These are phyloP conservation scores for Puccinia novopanici DNA, from an alignment of 1,284 basidiomycete species.

Conservation along the genomic window DNA sequence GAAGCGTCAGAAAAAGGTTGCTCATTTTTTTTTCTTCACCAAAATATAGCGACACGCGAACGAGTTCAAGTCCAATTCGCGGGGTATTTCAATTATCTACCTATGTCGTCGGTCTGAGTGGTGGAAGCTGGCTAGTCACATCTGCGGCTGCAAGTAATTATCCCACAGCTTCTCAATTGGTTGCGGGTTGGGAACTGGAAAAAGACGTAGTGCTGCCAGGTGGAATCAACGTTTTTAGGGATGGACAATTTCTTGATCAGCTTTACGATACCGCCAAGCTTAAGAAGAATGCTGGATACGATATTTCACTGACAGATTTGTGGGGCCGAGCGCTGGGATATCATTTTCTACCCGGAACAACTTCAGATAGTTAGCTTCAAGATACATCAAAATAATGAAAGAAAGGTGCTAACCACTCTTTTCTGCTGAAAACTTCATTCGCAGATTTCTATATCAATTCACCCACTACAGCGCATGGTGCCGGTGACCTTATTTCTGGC, in stretches of 20 bases:
- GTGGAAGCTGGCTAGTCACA: slow-evolving; percentile 35
- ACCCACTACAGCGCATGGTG: slow-evolving; percentile 25
- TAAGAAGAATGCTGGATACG: slow-evolving; percentile 28
- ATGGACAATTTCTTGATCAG: slow-evolving; percentile 6
- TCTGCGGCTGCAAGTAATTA: slow-evolving; percentile 22
- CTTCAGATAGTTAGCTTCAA: slow-evolving; percentile 22
- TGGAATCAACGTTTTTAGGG: slow-evolving; percentile 15
- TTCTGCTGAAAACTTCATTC: background rate
- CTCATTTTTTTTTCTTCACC: too few relatives aligned
- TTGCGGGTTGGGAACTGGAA: slow-evolving; percentile 17
- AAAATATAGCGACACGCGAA: slow-evolving; percentile 37
- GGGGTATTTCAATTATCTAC: slow-evolving; percentile 28
- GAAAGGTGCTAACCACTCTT: background rate
- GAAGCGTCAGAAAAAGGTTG: too few relatives aligned
- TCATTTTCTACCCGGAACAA: slow-evolving; percentile 44
- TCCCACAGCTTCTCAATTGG: slow-evolving; percentile 14
- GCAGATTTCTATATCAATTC: slow-evolving; percentile 23
- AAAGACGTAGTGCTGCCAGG: slow-evolving; percentile 36
- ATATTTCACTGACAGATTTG: slow-evolving; percentile 34
- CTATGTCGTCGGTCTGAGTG: slow-evolving; percentile 25
- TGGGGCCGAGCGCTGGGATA: slow-evolving; percentile 30
- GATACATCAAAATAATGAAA: background rate
- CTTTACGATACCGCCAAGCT: slow-evolving; percentile 18
- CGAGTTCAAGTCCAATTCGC: slow-evolving; percentile 27
- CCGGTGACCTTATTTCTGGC: slow-evolving; percentile 28